Evolutionary conservation across 495 filamentous ascomycete species (phyloP), one percentile per base, ranked within the genome.

Genomic region (Tuber umbilicatum): DNA sequence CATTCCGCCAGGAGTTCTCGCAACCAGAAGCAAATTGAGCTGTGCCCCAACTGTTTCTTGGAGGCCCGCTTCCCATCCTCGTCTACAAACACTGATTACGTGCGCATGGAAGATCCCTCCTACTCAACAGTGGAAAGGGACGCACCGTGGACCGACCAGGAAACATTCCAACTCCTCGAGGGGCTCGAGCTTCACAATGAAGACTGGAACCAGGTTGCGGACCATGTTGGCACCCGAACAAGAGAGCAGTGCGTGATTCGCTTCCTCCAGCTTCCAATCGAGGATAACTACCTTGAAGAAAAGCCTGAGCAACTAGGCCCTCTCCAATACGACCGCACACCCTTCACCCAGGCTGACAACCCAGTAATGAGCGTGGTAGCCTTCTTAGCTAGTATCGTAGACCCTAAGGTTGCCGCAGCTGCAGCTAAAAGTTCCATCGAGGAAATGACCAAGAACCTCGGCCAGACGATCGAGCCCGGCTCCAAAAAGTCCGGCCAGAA

Each of bases 211-310:
- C 88, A 91, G 78, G 93, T 99, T 74, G 89, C 95, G 1, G 93
- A 93, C 74, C 91, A 97, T 79, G 95, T 99, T 40, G 92, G 92
- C 43, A 94, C 92, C 3, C 89, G 94, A 68, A 97, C 93, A n/a
- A 87, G 92, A 50, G 95, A 99, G 84, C 93, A 99, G 85, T 99
- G 95, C 83, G 93, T 97, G 39, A 86, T 97, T 80, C 94, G 97
- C 82, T 99, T 99, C 86, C 85, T 99, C 76, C 92, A 96, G 81
- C 85, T 94, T 39, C 93, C 94, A 71, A 95, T 97, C 74, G 93
- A 94, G 81, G 93, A 94, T 83, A 93, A 93, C 77, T 97, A 94
- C 76, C 85, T 94, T 16, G 92, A 95, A 70, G 89, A 92, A 21
- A 88, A 94, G 79, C 88, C 89, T 0, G 88, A 89, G 69, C 80